These are phyloP conservation scores for Groenewaldozyma sp. DNA, from an alignment of 1,139 yeast genomes.

Conservation along the genomic window DNA sequence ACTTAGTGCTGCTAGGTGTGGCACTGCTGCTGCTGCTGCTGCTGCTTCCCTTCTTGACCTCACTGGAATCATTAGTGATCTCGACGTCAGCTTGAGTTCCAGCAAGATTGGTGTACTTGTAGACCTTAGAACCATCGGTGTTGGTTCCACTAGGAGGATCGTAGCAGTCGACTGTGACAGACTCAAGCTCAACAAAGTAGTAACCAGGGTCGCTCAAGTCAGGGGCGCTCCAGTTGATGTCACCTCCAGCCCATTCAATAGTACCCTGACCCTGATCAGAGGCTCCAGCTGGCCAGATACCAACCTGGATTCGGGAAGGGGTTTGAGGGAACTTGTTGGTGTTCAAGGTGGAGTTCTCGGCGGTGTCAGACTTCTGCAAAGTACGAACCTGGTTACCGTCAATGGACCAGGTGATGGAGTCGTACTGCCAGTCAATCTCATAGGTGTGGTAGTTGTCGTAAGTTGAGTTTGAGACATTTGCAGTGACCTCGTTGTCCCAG, in stretches of 20 bases:
- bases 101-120: constrained; percentile 42
- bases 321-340: constrained; percentile 73
- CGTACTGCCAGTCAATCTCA: constrained; percentile 78
- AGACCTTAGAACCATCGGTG: constrained; percentile 45
- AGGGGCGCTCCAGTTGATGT: constrained; percentile 70
- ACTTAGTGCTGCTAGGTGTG: background rate
- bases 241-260: constrained; percentile 91
- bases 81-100: constrained; percentile 32
- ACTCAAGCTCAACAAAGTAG: constrained; percentile 57
- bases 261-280: constrained; percentile 63
- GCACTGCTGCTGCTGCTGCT: background rate
- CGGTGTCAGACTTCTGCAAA: constrained; percentile 52
- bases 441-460: constrained; percentile 67
- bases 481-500: constrained; percentile 50
- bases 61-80: constrained; percentile 8
- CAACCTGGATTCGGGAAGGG: constrained; percentile 76
- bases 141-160: constrained; percentile 51
- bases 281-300: constrained; percentile 91
- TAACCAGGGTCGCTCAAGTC: constrained; percentile 72
- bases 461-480: constrained; percentile 37
- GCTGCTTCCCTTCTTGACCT: background rate
- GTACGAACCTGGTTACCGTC: constrained; percentile 69
- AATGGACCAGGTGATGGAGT: constrained; percentile 59
- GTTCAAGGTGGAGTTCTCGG: constrained; percentile 50
- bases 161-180: constrained; percentile 56